phyloP scores from a whole-genome alignment of 768 basidiomycete genomes.

The Phlebiopsis flavidoalba region DNA sequence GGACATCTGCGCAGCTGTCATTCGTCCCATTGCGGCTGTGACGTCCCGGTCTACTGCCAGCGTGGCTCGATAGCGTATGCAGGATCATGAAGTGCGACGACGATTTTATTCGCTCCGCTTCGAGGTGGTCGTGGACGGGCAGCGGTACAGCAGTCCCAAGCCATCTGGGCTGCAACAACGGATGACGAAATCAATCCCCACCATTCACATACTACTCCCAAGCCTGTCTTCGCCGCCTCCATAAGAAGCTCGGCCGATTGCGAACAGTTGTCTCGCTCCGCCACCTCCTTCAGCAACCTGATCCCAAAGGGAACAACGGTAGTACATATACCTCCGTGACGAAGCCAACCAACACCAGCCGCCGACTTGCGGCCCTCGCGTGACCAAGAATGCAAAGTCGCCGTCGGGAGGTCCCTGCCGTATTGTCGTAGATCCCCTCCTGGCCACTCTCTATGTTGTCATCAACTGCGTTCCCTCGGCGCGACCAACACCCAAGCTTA shows the following conservation, averaged over 20 bases:
- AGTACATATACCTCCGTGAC: neutral
- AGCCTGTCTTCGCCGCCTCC: neutral
- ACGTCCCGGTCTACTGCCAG: neutral
- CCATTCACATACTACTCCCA: neutral
- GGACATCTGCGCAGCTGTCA: neutral
- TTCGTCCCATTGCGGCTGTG: neutral
- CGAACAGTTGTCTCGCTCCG: neutral
- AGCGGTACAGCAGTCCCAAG: constrained; percentile 67
- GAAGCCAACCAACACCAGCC: neutral
- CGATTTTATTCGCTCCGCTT: constrained; percentile 69
- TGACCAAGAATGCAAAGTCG: constrained; percentile 50
- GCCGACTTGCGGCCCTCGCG: constrained; percentile 18
- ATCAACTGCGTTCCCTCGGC: constrained; percentile 74
- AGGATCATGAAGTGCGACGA: constrained; percentile 58
- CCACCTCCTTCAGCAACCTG: neutral
- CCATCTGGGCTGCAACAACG: constrained; percentile 57
- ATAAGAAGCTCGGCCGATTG: neutral
- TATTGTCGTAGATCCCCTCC: constrained; percentile 67
- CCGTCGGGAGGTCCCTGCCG: constrained; percentile 62
- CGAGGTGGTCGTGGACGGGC: constrained; percentile 73
- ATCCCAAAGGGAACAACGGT: neutral
- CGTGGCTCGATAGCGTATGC: constrained; percentile 9
- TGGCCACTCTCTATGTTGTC: constrained; percentile 66
- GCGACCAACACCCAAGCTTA: constrained; percentile 32
- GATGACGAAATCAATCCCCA: neutral